These are phyloP conservation scores for Emericellopsis cladophorae DNA, from an alignment of 2,329 filamentous ascomycete species.

Conservation along the genomic window DNA sequence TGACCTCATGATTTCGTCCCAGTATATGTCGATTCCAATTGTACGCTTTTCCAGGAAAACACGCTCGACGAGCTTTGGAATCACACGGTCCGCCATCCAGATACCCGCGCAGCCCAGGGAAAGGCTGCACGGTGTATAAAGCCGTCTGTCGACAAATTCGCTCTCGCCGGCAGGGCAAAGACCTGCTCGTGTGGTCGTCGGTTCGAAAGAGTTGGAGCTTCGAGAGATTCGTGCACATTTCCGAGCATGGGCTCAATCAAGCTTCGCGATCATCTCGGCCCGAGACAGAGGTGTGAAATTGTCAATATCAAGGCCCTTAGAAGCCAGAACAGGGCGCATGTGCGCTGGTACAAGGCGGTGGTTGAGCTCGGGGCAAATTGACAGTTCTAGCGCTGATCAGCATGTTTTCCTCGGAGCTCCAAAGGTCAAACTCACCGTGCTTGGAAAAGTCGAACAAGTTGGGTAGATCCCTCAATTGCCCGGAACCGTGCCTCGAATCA, in stretches of 20 bases:
- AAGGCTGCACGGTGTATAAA: neutral
- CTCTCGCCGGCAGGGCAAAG: too few relatives aligned
- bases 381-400: constrained; percentile 56
- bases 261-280: constrained; percentile 93
- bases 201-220: too few relatives aligned
- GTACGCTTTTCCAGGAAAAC: neutral
- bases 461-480: constrained; percentile 69
- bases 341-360: constrained; percentile 77
- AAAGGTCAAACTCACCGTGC: constrained; percentile 55
- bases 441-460: constrained; percentile 84
- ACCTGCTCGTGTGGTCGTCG: too few relatives aligned
- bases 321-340: constrained; percentile 59
- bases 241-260: constrained; percentile 58
- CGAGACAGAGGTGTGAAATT: constrained; percentile 84
- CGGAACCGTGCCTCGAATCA: constrained; percentile 82
- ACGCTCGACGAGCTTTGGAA: constrained; percentile 11
- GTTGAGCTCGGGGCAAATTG: constrained; percentile 85
- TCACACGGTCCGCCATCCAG: constrained; percentile 14
- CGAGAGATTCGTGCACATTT: constrained; percentile 10
- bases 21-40: neutral
- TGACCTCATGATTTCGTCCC: too few relatives aligned
- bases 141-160: neutral
- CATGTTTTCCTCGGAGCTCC: neutral
- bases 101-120: constrained; percentile 11
- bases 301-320: constrained; percentile 80